phyloP scores from a whole-genome alignment of 73 alveolate genomes.

The Blepharisma japonicum region DNA sequence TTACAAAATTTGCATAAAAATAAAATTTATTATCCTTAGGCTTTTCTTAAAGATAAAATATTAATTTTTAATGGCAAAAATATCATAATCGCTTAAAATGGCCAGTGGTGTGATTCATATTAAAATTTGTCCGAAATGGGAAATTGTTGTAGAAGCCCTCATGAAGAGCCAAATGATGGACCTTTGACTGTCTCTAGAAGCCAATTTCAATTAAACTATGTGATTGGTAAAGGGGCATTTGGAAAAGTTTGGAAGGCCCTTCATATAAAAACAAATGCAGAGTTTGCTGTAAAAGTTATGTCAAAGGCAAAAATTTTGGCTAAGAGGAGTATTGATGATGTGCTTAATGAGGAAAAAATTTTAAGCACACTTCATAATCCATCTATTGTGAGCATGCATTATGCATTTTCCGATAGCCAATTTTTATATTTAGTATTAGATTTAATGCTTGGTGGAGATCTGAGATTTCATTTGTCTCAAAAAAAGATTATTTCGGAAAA shows the following conservation, averaged over 20 bases:
- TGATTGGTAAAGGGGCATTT: slow-evolving; percentile 33
- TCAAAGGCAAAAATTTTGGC: slow-evolving; percentile 66
- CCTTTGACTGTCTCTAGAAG: too few species aligned
- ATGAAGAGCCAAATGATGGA: too few species aligned
- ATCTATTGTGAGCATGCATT: slow-evolving; percentile 69
- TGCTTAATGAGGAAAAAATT: slow-evolving; percentile 68
- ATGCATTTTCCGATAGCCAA: slow-evolving; percentile 73
- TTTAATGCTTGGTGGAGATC: slow-evolving; percentile 70
- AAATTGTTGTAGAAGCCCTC: too few species aligned
- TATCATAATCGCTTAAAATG: too few species aligned
- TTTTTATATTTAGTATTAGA: slow-evolving; percentile 73
- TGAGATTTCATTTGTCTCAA: slow-evolving; percentile 44
- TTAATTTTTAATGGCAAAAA: too few species aligned
- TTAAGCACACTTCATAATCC: slow-evolving; percentile 67
- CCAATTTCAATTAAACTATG: background rate
- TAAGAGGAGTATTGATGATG: slow-evolving; percentile 62
- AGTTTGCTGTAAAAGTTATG: slow-evolving; percentile 77
- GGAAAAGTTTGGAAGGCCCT: slow-evolving; percentile 73
- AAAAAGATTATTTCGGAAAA: slow-evolving; percentile 41
- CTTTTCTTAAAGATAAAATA: too few species aligned
- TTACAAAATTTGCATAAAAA: too few species aligned
- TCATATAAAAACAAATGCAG: slow-evolving; percentile 40
- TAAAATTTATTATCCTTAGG: too few species aligned
- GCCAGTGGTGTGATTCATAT: too few species aligned
- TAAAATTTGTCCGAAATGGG: too few species aligned